Evolutionary conservation across 768 basidiomycete genomes (phyloP).

Genomic region (Rhodosporidiobolus sp.): DNA sequence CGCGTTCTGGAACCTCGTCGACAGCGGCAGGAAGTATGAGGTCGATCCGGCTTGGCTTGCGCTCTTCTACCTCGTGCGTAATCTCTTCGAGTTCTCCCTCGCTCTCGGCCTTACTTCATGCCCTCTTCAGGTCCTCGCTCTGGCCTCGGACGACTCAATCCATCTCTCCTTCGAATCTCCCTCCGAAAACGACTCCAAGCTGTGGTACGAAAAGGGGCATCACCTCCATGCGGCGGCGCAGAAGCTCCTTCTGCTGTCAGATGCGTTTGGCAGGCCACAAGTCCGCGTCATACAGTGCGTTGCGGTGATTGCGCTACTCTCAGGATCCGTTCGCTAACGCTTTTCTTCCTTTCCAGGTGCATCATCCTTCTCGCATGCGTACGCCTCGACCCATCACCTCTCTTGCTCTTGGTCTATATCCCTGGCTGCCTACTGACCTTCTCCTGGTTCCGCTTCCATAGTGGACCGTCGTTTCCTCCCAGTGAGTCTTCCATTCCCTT

Average conservation of each 20-base stretch:
- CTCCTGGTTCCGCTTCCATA: neutral
- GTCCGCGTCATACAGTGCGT: slow-evolving; percentile 23
- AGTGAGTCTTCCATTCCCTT: neutral
- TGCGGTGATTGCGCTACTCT: too few species aligned
- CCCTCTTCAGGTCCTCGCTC: slow-evolving; percentile 21
- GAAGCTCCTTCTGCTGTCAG: slow-evolving; percentile 13
- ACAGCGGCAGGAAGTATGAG: slow-evolving; percentile 14
- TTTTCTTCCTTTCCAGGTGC: neutral
- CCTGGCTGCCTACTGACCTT: neutral
- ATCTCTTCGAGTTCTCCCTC: neutral
- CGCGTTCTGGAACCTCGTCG: slow-evolving; percentile 25
- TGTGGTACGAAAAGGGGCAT: neutral
- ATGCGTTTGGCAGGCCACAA: slow-evolving; percentile 18
- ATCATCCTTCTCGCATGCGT: slow-evolving; percentile 21
- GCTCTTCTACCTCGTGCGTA: slow-evolving; percentile 5
- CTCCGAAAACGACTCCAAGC: neutral
- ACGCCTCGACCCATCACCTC: neutral
- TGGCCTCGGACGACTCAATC: slow-evolving; percentile 6
- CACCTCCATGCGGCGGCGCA: slow-evolving; percentile 18
- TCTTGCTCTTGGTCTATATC: too few species aligned
- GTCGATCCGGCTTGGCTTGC: slow-evolving; percentile 34
- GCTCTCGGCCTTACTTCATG: too few species aligned
- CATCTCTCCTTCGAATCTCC: neutral
- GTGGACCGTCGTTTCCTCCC: slow-evolving; percentile 19
- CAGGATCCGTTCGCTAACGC: neutral